A percentile compares a stretch with the other conserved stretches of the same genome.
phyloP scores from a whole-genome alignment of 2,329 filamentous ascomycete species.

The Aspergillus novoparasiticus region DNA sequence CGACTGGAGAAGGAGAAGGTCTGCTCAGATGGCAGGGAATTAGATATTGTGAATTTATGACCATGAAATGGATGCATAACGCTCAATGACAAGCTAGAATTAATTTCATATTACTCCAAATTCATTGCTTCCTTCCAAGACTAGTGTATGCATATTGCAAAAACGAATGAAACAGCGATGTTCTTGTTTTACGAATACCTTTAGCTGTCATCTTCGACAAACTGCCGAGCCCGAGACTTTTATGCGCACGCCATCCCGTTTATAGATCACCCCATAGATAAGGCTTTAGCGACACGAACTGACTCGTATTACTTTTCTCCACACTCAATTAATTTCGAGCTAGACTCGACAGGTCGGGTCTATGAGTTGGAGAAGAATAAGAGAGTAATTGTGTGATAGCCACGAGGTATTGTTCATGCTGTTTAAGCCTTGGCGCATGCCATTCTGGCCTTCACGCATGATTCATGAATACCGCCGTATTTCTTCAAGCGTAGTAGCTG shows the following conservation, averaged over 20 bases:
- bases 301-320: conserved; percentile 10
- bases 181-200: not conserved
- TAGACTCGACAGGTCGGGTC: not conserved
- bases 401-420: not conserved
- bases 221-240: conserved; percentile 13
- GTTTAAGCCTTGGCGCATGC: not conserved
- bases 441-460: not conserved
- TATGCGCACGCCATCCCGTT: conserved; percentile 17
- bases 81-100: not conserved
- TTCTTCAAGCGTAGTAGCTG: not conserved
- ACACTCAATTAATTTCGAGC: not conserved
- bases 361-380: not conserved
- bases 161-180: not conserved
- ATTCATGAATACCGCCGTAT: not conserved
- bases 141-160: not conserved
- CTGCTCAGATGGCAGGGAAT: not conserved
- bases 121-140: not conserved
- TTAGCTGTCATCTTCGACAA: not conserved
- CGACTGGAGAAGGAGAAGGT: not conserved
- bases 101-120: not conserved
- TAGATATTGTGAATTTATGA: not conserved
- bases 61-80: not conserved
- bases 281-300: not conserved
- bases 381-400: not conserved
- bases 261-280: conserved; percentile 14